Evolutionary conservation across 192 early-diverging fungal species (phyloP).

Genomic region (Borealophlyctis nickersoniae): DNA sequence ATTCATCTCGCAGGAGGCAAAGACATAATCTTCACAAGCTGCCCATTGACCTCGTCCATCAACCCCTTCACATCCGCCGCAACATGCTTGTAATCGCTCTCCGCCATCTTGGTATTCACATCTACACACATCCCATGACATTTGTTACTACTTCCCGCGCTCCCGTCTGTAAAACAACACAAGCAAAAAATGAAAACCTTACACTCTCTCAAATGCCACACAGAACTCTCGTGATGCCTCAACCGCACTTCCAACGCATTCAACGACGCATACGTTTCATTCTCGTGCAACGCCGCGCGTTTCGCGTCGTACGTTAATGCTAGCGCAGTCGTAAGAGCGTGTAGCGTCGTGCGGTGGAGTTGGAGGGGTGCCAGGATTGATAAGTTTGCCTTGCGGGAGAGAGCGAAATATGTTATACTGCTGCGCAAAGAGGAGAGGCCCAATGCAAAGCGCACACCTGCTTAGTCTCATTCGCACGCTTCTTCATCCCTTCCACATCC

Average conservation of each 20-base stretch:
- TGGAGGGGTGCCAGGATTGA: slow-evolving; percentile 34
- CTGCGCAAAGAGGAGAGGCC: no score
- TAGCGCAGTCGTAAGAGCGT: slow-evolving; percentile 32
- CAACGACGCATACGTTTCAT: slow-evolving; percentile 54
- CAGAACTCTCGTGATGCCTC: slow-evolving; percentile 47
- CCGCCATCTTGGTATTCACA: slow-evolving; percentile 48
- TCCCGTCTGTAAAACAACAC: not conserved
- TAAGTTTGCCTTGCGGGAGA: slow-evolving; percentile 49
- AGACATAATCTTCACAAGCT: slow-evolving; percentile 45
- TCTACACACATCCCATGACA: slow-evolving; percentile 26
- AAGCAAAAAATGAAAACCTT: slow-evolving; percentile 20
- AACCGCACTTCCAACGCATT: slow-evolving; percentile 49
- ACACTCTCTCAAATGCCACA: slow-evolving; percentile 56
- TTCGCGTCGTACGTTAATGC: slow-evolving; percentile 46
- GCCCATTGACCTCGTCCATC: slow-evolving; percentile 47
- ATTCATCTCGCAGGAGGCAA: slow-evolving; percentile 42
- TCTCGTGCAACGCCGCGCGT: slow-evolving; percentile 47
- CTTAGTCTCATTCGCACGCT: slow-evolving; percentile 2
- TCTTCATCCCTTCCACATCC: slow-evolving; percentile 44
- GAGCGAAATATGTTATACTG: no score
- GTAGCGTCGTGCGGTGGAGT: slow-evolving; percentile 33
- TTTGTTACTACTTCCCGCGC: not conserved
- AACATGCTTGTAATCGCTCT: slow-evolving; percentile 54
- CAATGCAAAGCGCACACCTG: no score
- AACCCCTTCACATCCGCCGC: slow-evolving; percentile 39